Conservation (phyloP, 2,329 filamentous ascomycete species). For the Pseudomassariella vexata region DNA sequence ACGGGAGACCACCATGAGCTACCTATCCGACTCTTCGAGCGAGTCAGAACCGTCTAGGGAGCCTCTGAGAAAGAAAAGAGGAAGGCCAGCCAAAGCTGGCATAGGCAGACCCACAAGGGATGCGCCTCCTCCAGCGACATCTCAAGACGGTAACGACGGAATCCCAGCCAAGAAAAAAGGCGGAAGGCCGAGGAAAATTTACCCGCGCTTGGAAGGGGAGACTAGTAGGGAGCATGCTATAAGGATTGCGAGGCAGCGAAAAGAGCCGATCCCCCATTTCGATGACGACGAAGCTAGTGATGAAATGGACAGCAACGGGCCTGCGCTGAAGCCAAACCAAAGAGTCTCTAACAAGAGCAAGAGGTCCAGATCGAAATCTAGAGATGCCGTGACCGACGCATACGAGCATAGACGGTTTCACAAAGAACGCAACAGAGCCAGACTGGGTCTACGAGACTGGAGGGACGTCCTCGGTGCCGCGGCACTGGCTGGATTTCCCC, state of each 20-base stretch:
- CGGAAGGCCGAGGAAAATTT: slow-evolving; percentile 35
- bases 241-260: slow-evolving; percentile 38
- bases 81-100: slow-evolving; percentile 11
- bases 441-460: slow-evolving; percentile 62
- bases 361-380: not conserved
- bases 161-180: slow-evolving; percentile 13
- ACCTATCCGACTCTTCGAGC: slow-evolving; percentile 22
- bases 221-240: slow-evolving; percentile 38
- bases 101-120: too few species aligned
- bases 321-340: slow-evolving; percentile 2
- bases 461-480: slow-evolving; percentile 77
- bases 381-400: not conserved
- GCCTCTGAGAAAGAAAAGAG: slow-evolving; percentile 7
- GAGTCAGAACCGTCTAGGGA: slow-evolving; percentile 11
- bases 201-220: slow-evolving; percentile 35
- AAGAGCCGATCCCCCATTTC: slow-evolving; percentile 25
- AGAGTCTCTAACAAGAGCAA: not conserved
- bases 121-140: not conserved
- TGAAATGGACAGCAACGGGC: not conserved
- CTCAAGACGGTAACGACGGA: not conserved
- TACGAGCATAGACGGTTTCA: not conserved
- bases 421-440: slow-evolving; percentile 10
- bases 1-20: slow-evolving; percentile 43
- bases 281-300: slow-evolving; percentile 9
- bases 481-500: slow-evolving; percentile 64